Conservation (phyloP, 441 rosid species). For the Metrosideros polymorpha region DNA sequence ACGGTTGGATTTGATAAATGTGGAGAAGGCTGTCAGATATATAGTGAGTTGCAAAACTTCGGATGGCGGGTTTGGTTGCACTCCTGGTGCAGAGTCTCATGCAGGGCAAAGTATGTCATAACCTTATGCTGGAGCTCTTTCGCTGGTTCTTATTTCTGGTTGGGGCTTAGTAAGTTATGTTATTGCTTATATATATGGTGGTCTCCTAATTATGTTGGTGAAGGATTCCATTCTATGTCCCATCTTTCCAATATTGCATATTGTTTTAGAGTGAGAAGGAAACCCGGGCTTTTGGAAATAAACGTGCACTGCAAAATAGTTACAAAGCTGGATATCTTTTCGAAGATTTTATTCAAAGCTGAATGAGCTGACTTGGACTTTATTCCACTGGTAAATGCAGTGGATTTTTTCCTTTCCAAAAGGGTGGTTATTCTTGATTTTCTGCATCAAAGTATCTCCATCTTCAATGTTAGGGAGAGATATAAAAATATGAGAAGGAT, state of each 20-base stretch:
- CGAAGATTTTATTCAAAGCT: background rate
- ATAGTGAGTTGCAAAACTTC: conserved; percentile 77
- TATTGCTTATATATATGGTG: background rate
- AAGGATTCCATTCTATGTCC: background rate
- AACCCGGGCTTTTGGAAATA: background rate
- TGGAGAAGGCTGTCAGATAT: conserved; percentile 64
- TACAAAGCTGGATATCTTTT: background rate
- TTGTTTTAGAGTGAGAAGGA: background rate
- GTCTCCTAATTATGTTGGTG: background rate
- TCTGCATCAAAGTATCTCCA: background rate
- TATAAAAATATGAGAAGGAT: background rate
- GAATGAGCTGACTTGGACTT: background rate
- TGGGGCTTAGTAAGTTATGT: background rate
- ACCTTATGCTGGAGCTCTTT: background rate
- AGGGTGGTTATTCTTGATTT: background rate
- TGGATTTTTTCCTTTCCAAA: background rate
- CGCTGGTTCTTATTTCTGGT: background rate
- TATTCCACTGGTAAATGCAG: background rate
- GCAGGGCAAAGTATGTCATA: conserved; percentile 76
- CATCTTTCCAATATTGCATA: background rate
- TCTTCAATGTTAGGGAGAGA: background rate
- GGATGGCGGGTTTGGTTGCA: conserved; percentile 90
- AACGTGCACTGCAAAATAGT: background rate
- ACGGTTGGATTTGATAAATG: conserved; percentile 50
- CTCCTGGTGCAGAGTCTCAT: conserved; percentile 92